These are phyloP conservation scores for Cicer arietinum DNA, from an alignment of 306 rosid genomes.

Conservation along the genomic window DNA sequence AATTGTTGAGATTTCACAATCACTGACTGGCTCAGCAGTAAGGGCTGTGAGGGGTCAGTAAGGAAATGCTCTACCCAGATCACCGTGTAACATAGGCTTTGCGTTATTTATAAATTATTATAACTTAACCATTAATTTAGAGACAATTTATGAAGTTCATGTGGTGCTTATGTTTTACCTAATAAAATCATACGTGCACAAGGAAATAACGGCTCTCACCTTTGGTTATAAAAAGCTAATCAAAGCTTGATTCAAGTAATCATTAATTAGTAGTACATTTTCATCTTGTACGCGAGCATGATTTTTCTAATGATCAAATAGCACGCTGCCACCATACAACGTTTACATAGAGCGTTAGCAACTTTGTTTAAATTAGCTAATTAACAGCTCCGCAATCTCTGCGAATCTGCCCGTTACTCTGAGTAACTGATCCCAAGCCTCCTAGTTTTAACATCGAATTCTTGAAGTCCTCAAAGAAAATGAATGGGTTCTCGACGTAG, in stretches of 20 bases:
- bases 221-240: background rate
- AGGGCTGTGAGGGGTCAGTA: constrained; percentile 33
- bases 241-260: constrained; percentile 19
- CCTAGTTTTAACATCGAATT: constrained; percentile 80
- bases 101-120: constrained; percentile 41
- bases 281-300: background rate
- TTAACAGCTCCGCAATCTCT: constrained; percentile 52
- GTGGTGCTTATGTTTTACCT: constrained; percentile 13
- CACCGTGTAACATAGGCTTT: constrained; percentile 43
- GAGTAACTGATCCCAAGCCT: constrained; percentile 52
- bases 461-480: constrained; percentile 74
- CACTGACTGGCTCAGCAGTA: constrained; percentile 35
- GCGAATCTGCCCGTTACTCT: constrained; percentile 60
- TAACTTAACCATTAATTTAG: constrained; percentile 37
- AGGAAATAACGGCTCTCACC: background rate
- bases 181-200: background rate
- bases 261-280: background rate
- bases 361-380: constrained; percentile 31
- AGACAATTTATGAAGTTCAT: background rate
- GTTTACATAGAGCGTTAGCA: background rate
- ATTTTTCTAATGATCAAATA: background rate
- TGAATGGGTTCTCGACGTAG: constrained; percentile 55
- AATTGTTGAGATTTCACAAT: constrained; percentile 39
- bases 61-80: constrained; percentile 31
- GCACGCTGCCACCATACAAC: background rate